A percentile compares a stretch with the other conserved stretches of the same genome.
Conservation (phyloP, 1,284 basidiomycete genomes). For the Papiliotrema fonsecae region DNA sequence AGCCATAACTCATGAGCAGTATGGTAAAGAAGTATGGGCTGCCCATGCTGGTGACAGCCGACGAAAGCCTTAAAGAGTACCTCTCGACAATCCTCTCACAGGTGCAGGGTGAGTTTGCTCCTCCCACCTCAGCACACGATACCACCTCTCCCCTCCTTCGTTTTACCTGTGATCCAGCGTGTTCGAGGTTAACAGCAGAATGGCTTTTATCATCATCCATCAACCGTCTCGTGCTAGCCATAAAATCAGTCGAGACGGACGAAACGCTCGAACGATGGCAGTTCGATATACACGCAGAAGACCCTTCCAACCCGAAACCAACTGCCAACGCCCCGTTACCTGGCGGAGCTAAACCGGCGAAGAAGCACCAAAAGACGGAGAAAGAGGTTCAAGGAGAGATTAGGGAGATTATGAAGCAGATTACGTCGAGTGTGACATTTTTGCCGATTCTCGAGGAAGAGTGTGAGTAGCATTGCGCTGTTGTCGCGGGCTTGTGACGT, state of each 20-base stretch:
- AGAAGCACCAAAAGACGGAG: conserved; percentile 57
- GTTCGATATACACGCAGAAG: conserved; percentile 82
- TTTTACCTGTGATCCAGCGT: too few relatives aligned
- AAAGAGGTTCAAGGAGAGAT: conserved; percentile 96
- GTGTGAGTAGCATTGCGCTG: conserved; percentile 58
- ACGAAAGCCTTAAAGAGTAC: conserved; percentile 87
- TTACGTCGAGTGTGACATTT: conserved; percentile 93
- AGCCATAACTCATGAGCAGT: conserved; percentile 49
- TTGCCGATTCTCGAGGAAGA: conserved; percentile 91
- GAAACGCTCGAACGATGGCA: conserved; percentile 96
- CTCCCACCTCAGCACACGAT: not conserved
- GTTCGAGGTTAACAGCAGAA: conserved; percentile 52
- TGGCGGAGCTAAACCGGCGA: conserved; percentile 13
- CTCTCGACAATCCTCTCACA: conserved; percentile 86
- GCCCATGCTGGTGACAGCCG: conserved; percentile 89
- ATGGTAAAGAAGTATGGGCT: conserved; percentile 99
- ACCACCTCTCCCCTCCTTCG: too few relatives aligned
- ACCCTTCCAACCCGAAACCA: conserved; percentile 15
- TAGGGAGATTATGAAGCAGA: conserved; percentile 95
- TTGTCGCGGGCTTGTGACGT: not conserved
- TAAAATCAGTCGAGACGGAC: conserved; percentile 89
- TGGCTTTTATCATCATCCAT: conserved; percentile 89
- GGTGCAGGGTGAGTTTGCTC: conserved; percentile 66
- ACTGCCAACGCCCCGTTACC: not conserved
- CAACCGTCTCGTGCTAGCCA: conserved; percentile 88